These are phyloP conservation scores for Mycena epipterygia DNA, from an alignment of 768 basidiomycete species.

Conservation along the genomic window DNA sequence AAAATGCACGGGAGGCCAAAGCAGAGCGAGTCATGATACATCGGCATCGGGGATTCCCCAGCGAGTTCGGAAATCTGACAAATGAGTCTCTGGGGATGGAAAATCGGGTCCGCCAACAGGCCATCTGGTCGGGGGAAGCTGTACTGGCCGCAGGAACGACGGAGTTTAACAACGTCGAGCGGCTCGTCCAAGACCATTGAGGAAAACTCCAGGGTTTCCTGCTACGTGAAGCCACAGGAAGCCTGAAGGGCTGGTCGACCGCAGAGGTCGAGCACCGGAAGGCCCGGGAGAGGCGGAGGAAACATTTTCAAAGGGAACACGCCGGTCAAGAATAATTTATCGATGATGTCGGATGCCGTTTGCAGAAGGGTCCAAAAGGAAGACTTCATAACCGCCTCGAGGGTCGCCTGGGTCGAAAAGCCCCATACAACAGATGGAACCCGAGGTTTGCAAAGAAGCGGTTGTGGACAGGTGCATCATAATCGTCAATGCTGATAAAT, in stretches of 20 bases:
- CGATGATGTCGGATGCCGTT: not conserved
- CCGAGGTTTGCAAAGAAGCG: not conserved
- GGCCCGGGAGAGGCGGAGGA: not conserved
- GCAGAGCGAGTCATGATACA: not conserved
- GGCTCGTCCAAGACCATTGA: not conserved
- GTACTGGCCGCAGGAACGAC: conserved; percentile 9
- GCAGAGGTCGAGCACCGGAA: not conserved
- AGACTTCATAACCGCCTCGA: not conserved
- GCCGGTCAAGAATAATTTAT: conserved; percentile 13
- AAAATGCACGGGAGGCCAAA: not conserved
- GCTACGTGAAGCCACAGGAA: conserved; percentile 20
- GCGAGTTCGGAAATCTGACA: not conserved
- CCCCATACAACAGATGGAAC: not conserved
- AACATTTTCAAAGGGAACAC: not conserved
- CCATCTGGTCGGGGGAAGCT: not conserved
- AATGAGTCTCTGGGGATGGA: conserved; percentile 20
- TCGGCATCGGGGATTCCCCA: not conserved
- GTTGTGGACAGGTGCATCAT: not conserved
- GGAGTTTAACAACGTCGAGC: not conserved
- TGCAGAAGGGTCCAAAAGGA: conserved; percentile 9
- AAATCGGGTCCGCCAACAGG: not conserved
- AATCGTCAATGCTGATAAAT: conserved; percentile 14
- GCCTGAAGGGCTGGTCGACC: not conserved
- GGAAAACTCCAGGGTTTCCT: conserved; percentile 1
- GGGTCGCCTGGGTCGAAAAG: not conserved